These are phyloP conservation scores for Tetracladium maxilliforme DNA, from an alignment of 2,329 filamentous ascomycete genomes.

Conservation along the genomic window DNA sequence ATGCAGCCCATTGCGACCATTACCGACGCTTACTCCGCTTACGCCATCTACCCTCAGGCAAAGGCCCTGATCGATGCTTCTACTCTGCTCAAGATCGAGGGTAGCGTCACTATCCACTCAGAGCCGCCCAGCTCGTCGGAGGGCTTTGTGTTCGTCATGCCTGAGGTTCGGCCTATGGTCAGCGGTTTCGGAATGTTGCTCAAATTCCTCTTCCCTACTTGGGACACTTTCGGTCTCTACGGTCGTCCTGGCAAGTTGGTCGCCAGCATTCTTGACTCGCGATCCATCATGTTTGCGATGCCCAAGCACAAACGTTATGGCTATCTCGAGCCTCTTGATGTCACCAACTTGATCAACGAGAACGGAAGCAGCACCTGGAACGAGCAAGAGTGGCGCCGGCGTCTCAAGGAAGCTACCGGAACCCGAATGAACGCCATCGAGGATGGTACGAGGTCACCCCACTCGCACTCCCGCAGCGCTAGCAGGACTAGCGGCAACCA, in stretches of 20 bases:
- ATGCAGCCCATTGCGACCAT: constrained; percentile 81
- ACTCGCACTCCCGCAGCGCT: constrained; percentile 20
- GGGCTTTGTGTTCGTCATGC: constrained; percentile 97
- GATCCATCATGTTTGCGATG: constrained; percentile 97
- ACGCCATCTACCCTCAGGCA: constrained; percentile 89
- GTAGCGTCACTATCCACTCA: constrained; percentile 75
- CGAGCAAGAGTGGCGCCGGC: constrained; percentile 79
- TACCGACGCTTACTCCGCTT: constrained; percentile 79
- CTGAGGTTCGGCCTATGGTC: constrained; percentile 81
- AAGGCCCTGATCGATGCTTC: constrained; percentile 91
- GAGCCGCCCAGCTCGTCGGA: constrained; percentile 65
- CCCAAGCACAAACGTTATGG: constrained; percentile 77
- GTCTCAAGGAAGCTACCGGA: constrained; percentile 77
- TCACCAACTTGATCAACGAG: constrained; percentile 63
- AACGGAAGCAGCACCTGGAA: constrained; percentile 65
- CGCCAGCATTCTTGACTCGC: constrained; percentile 72
- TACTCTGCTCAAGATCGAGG: constrained; percentile 87
- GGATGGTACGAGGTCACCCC: constrained; percentile 19
- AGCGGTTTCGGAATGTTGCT: constrained; percentile 93
- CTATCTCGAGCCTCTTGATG: constrained; percentile 80
- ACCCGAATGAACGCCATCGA: constrained; percentile 55
- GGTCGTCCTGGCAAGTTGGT: constrained; percentile 77
- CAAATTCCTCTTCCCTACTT: constrained; percentile 82
- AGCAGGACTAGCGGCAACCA: constrained; percentile 44
- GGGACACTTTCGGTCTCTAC: constrained; percentile 84